These are phyloP conservation scores for Cryphonectria japonica DNA, from an alignment of 2,329 filamentous ascomycete species.

Conservation along the genomic window DNA sequence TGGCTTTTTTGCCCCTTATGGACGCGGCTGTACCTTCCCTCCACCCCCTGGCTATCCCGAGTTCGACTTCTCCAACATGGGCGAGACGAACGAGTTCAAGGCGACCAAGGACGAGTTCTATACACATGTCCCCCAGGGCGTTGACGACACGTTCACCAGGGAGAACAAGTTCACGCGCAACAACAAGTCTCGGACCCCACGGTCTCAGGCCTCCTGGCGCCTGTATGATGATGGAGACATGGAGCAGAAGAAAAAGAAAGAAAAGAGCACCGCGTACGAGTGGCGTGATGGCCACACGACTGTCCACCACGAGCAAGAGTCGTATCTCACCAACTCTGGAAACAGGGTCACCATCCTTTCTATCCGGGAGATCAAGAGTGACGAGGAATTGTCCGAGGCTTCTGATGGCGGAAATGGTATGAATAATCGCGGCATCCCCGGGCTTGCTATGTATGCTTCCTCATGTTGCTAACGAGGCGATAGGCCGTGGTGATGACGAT, in stretches of 20 bases:
- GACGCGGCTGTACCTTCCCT: not conserved
- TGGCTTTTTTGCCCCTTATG: not conserved
- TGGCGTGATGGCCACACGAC: slow-evolving; percentile 25
- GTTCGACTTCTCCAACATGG: slow-evolving; percentile 23
- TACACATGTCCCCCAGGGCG: slow-evolving; percentile 17
- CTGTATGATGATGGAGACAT: slow-evolving; percentile 27
- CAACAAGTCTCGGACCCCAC: not conserved
- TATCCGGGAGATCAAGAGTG: slow-evolving; percentile 26
- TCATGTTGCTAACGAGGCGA: not conserved
- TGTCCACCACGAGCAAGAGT: slow-evolving; percentile 14
- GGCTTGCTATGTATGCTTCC: not conserved
- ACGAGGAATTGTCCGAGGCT: slow-evolving; percentile 13
- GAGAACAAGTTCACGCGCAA: slow-evolving; percentile 14
- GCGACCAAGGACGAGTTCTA: slow-evolving; percentile 4
- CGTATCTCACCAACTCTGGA: slow-evolving; percentile 3
- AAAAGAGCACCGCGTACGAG: not conserved
- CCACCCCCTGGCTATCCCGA: not conserved
- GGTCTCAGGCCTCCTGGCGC: slow-evolving; percentile 15
- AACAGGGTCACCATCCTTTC: slow-evolving; percentile 24
- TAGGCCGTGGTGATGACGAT: slow-evolving; percentile 11
- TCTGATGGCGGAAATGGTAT: slow-evolving; percentile 16
- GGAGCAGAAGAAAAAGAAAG: not conserved
- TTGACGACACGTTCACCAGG: not conserved
- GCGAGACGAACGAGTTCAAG: slow-evolving; percentile 4
- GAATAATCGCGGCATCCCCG: not conserved